Evolutionary conservation across 2,329 filamentous ascomycete genomes (phyloP).

Genomic region (Didymella segeticola): DNA sequence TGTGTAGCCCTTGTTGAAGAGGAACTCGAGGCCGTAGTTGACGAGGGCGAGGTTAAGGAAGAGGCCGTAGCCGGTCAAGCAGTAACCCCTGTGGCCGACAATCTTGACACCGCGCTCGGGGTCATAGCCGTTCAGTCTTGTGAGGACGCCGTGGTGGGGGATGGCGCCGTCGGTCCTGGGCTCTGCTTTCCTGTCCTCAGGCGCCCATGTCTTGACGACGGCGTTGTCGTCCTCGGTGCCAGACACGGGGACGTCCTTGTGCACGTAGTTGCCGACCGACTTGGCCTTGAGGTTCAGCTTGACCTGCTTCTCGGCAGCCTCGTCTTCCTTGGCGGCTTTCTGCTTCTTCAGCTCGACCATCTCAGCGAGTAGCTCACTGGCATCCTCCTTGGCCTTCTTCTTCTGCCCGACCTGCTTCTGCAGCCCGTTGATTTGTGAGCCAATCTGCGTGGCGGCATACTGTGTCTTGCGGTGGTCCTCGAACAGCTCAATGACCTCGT

Average conservation of each 20-base stretch:
- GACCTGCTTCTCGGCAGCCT: conserved; percentile 76
- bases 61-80: conserved; percentile 86
- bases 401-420: conserved; percentile 90
- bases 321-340: conserved; percentile 79
- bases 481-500: conserved; percentile 87
- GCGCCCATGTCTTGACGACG: conserved; percentile 78
- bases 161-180: conserved; percentile 82
- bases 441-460: conserved; percentile 80
- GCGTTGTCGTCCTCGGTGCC: conserved; percentile 89
- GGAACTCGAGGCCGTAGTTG: conserved; percentile 93
- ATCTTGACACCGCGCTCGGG: conserved; percentile 81
- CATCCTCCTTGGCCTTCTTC: conserved; percentile 91
- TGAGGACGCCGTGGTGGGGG: conserved; percentile 94
- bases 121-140: conserved; percentile 88
- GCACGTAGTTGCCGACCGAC: conserved; percentile 89
- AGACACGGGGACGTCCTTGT: conserved; percentile 83
- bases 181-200: conserved; percentile 74
- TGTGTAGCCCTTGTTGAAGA: conserved; percentile 79
- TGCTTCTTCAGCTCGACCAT: conserved; percentile 80
- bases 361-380: conserved; percentile 77
- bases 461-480: conserved; percentile 83
- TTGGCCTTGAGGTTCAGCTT: conserved; percentile 79
- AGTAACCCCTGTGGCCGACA: conserved; percentile 93
- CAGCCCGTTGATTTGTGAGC: conserved; percentile 82
- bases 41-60: conserved; percentile 92